Conservation (phyloP, 2,329 filamentous ascomycete genomes). For the Fusarium nurragi region DNA sequence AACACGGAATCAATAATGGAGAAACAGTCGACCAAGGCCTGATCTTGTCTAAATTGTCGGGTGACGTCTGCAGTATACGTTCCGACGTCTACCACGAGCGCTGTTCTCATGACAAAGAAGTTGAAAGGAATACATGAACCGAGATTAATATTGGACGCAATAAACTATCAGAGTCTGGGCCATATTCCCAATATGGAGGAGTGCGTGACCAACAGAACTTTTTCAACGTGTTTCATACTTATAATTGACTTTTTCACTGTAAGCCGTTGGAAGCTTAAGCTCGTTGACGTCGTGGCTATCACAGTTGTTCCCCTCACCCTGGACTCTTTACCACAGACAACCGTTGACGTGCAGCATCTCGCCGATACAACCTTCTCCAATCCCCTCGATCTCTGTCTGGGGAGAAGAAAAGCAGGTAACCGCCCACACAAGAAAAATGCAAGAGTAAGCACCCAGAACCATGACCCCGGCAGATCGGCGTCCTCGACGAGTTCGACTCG, state of each 20-base stretch:
- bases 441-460: slow-evolving; percentile 5
- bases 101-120: slow-evolving; percentile 1
- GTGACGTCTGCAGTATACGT: slow-evolving; percentile 9
- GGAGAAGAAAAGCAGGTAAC: slow-evolving; percentile 2
- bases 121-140: slow-evolving; percentile 1
- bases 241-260: neutral
- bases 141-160: slow-evolving; percentile 18
- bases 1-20: slow-evolving; percentile 2
- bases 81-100: neutral
- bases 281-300: neutral
- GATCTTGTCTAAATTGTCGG: slow-evolving; percentile 1
- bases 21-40: slow-evolving; percentile 22
- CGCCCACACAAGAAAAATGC: neutral
- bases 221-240: neutral
- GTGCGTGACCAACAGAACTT: slow-evolving; percentile 14
- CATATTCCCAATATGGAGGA: neutral
- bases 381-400: slow-evolving; percentile 27
- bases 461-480: neutral
- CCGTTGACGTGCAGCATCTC: slow-evolving; percentile 1
- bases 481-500: slow-evolving; percentile 15
- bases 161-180: neutral
- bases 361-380: slow-evolving; percentile 7
- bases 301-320: neutral
- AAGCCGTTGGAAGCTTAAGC: neutral
- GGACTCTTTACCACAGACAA: neutral